Conservation (phyloP, 2,329 filamentous ascomycete genomes). For the Aspergillus glaucus region DNA sequence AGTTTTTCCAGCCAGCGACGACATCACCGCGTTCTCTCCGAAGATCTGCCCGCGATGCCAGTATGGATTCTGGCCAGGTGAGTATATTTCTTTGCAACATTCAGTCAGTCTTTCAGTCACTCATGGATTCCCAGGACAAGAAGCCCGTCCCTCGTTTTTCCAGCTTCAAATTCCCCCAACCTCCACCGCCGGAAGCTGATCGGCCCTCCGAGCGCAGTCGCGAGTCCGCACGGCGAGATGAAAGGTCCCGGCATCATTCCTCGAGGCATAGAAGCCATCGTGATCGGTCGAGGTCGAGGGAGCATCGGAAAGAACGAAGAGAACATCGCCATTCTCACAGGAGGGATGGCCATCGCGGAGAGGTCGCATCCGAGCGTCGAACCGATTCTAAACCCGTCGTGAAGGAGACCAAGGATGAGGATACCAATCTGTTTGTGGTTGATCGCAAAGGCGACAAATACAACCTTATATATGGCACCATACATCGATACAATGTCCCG, state of each 20-base stretch:
- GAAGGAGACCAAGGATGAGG: slow-evolving; percentile 12
- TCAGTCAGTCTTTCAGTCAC: slow-evolving; percentile 1
- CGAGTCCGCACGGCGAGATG: slow-evolving; percentile 15
- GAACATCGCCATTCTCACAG: slow-evolving; percentile 8
- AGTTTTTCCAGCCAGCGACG: slow-evolving; percentile 18
- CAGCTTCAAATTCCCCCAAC: slow-evolving; percentile 59
- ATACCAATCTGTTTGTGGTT: slow-evolving; percentile 47
- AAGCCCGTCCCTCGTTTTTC: slow-evolving; percentile 61
- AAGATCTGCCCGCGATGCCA: slow-evolving; percentile 13
- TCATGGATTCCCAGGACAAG: slow-evolving; percentile 22
- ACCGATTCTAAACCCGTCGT: slow-evolving; percentile 6
- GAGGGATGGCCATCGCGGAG: slow-evolving; percentile 8
- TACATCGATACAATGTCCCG: slow-evolving; percentile 67
- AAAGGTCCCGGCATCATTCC: slow-evolving; percentile 14
- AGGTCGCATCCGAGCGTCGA: slow-evolving; percentile 2
- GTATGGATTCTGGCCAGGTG: slow-evolving; percentile 35
- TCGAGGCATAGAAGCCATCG: slow-evolving; percentile 18
- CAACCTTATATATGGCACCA: slow-evolving; percentile 66
- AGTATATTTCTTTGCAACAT: slow-evolving; percentile 7
- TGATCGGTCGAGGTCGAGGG: slow-evolving; percentile 18
- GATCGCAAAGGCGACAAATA: slow-evolving; percentile 73
- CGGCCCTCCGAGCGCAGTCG: slow-evolving; percentile 14
- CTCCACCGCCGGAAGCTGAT: slow-evolving; percentile 16
- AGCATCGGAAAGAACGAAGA: slow-evolving; percentile 10
- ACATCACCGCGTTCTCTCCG: slow-evolving; percentile 3